Conservation (phyloP, 371 early-diverging fungal species). For the Mucor racemosus region DNA sequence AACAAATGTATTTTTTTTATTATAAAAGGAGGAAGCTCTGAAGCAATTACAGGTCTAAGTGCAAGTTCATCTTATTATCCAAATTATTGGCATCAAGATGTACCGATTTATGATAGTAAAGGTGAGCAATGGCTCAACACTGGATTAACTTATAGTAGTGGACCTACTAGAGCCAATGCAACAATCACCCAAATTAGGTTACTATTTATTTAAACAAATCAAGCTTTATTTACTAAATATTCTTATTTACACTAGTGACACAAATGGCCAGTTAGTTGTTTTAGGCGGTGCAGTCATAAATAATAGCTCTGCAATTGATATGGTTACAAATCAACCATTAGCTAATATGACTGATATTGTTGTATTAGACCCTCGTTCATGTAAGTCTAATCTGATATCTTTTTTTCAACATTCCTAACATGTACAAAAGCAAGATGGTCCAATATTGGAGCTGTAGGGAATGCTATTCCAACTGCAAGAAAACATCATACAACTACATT, state of each 20-base stretch:
- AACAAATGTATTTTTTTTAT: no score
- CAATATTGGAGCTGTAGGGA: slow-evolving; percentile 16
- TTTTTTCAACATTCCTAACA: not conserved
- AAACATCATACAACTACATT: slow-evolving; percentile 36
- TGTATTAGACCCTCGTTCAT: slow-evolving; percentile 30
- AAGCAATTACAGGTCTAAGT: slow-evolving; percentile 22
- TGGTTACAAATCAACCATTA: slow-evolving; percentile 26
- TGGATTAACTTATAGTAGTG: slow-evolving; percentile 7
- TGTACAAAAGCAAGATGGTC: slow-evolving; percentile 24
- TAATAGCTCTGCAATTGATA: slow-evolving; percentile 17
- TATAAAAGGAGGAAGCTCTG: slow-evolving; percentile 29
- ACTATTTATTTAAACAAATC: not conserved
- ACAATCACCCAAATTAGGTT: slow-evolving; percentile 35
- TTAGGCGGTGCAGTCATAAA: slow-evolving; percentile 27
- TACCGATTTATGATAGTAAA: slow-evolving; percentile 18
- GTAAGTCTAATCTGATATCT: slow-evolving; percentile 11
- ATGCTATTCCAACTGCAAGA: slow-evolving; percentile 19
- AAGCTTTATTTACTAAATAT: slow-evolving; percentile 1
- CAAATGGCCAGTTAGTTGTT: slow-evolving; percentile 28
- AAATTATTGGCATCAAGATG: slow-evolving; percentile 28
- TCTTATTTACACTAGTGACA: slow-evolving; percentile 18
- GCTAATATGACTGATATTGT: slow-evolving; percentile 32
- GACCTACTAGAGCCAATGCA: slow-evolving; percentile 26
- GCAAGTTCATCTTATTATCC: slow-evolving; percentile 10
- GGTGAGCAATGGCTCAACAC: slow-evolving; percentile 12